These are phyloP conservation scores for Aureobasidium subglaciale DNA, from an alignment of 2,329 filamentous ascomycete species.

Conservation along the genomic window DNA sequence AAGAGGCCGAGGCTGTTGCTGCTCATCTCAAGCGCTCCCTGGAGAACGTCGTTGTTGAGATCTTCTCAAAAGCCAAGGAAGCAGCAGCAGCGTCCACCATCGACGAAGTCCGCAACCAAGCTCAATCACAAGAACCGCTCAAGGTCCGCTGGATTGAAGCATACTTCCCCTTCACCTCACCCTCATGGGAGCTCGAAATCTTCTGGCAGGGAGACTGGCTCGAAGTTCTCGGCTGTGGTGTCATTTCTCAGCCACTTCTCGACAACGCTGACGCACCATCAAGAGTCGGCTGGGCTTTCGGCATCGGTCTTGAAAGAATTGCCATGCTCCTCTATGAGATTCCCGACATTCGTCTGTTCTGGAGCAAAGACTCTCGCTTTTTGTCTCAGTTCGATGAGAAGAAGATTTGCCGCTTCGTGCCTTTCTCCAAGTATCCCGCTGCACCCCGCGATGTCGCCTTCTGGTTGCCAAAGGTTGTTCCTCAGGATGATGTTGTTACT, in stretches of 20 bases:
- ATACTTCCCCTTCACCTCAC: constrained; percentile 94
- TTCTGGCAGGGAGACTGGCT: constrained; percentile 94
- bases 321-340: constrained; percentile 97
- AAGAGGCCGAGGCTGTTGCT: constrained; percentile 75
- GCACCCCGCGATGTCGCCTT: constrained; percentile 92
- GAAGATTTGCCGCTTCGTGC: constrained; percentile 59
- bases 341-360: constrained; percentile 93
- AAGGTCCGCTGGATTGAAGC: constrained; percentile 91
- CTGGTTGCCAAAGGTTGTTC: constrained; percentile 55
- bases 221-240: constrained; percentile 87
- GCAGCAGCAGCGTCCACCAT: constrained; percentile 47
- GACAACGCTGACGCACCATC: constrained; percentile 67
- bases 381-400: constrained; percentile 65
- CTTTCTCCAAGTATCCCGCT: constrained; percentile 85
- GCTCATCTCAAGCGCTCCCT: constrained; percentile 83
- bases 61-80: constrained; percentile 71
- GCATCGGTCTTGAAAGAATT: constrained; percentile 85
- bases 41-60: constrained; percentile 81
- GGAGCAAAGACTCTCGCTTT: constrained; percentile 81
- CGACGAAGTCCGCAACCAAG: constrained; percentile 31
- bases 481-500: constrained; percentile 22
- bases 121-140: constrained; percentile 54
- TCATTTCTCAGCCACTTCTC: constrained; percentile 77
- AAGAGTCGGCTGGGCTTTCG: constrained; percentile 90
- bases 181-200: constrained; percentile 93